Conservation (phyloP, 345 rosid genomes). For the Capsella bursapastoris region DNA sequence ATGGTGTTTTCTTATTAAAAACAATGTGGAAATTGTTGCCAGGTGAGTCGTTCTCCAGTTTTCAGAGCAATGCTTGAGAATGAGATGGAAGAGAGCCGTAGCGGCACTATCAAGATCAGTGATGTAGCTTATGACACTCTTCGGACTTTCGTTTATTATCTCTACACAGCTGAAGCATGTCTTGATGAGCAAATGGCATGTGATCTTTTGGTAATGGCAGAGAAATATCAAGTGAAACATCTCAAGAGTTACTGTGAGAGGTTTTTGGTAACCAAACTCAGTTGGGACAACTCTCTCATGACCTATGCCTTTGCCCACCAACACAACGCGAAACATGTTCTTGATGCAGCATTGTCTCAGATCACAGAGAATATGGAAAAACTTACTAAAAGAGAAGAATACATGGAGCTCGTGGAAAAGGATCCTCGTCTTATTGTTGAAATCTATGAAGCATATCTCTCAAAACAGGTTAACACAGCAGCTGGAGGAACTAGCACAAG, state of each 20-base stretch:
- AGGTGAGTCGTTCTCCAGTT: constrained; percentile 83
- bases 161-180: constrained; percentile 82
- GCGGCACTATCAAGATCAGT: constrained; percentile 78
- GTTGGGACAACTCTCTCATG: constrained; percentile 75
- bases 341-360: constrained; percentile 64
- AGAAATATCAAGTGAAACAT: constrained; percentile 82
- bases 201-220: constrained; percentile 79
- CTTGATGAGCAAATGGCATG: constrained; percentile 83
- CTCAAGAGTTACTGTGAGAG: constrained; percentile 81
- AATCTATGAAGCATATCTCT: constrained; percentile 75
- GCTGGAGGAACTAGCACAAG: constrained; percentile 41
- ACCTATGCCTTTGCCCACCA: constrained; percentile 85
- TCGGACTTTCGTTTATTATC: constrained; percentile 61
- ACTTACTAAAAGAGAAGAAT: constrained; percentile 68
- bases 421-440: constrained; percentile 79
- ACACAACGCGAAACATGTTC: constrained; percentile 72
- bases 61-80: constrained; percentile 89
- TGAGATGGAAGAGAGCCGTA: constrained; percentile 84
- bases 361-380: constrained; percentile 85
- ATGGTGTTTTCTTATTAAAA: neutral
- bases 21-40: constrained; percentile 10
- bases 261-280: constrained; percentile 72
- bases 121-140: constrained; percentile 75
- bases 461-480: constrained; percentile 75
- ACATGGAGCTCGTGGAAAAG: constrained; percentile 71